These are phyloP conservation scores for Senecio squalidus DNA, from an alignment of 140 eudicot genomes.

Conservation along the genomic window DNA sequence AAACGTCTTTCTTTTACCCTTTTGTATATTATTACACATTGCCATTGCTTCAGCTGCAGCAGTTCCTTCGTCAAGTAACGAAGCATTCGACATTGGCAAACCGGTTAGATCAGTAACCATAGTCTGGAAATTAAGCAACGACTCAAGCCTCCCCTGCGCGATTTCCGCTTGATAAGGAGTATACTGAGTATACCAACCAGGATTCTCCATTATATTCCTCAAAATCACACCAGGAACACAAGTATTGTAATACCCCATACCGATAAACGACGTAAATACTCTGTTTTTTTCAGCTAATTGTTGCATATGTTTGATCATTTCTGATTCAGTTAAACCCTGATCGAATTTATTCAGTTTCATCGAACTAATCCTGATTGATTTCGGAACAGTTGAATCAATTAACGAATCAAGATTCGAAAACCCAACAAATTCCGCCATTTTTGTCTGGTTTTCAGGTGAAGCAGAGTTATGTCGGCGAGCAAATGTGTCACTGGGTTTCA, in stretches of 20 bases:
- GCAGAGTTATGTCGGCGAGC: constrained; percentile 95
- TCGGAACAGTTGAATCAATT: constrained; percentile 89
- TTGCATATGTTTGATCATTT: constrained; percentile 84
- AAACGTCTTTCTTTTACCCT: constrained; percentile 86
- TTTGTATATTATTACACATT: constrained; percentile 81
- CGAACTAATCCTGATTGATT: constrained; percentile 51
- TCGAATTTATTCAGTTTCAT: constrained; percentile 73
- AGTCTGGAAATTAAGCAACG: constrained; percentile 79
- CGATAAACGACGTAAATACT: constrained; percentile 68
- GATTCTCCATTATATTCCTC: constrained; percentile 92
- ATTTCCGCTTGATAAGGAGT: constrained; percentile 98
- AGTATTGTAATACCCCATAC: constrained; percentile 95
- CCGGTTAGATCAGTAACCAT: constrained; percentile 81
- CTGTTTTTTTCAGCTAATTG: constrained; percentile 67
- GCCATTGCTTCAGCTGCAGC: constrained; percentile 99
- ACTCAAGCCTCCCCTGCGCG: constrained; percentile 88
- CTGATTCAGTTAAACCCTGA: constrained; percentile 72
- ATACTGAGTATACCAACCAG: constrained; percentile 97
- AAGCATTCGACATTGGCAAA: constrained; percentile 92
- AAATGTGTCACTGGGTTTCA: constrained; percentile 89
- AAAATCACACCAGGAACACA: constrained; percentile 82
- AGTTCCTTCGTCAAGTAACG: constrained; percentile 87
- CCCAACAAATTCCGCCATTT: constrained; percentile 77
- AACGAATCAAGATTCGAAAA: constrained; percentile 51
- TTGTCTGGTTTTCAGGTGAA: constrained; percentile 61